A percentile compares a stretch with the other conserved stretches of the same genome.
Conservation (phyloP, 1,284 basidiomycete species). For the Sutorius eximius region DNA sequence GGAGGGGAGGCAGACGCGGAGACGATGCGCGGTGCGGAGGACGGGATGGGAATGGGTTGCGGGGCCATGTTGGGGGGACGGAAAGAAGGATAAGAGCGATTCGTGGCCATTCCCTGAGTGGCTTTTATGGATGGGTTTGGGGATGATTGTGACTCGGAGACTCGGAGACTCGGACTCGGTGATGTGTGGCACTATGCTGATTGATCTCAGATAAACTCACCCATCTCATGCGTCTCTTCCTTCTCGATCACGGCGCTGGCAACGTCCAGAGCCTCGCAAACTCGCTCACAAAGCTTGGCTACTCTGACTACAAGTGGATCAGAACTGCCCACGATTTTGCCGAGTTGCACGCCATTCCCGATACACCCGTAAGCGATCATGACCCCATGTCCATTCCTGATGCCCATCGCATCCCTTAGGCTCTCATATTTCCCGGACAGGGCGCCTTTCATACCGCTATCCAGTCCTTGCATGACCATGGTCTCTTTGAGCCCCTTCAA, state of each 20-base stretch:
- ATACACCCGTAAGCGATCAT: slow-evolving; percentile 73
- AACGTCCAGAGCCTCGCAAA: slow-evolving; percentile 95
- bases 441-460: slow-evolving; percentile 93
- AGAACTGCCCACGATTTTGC: slow-evolving; percentile 77
- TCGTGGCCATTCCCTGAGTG: slow-evolving; percentile 3
- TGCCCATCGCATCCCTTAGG: slow-evolving; percentile 49
- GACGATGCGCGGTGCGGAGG: slow-evolving; percentile 37
- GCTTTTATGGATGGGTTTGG: slow-evolving; percentile 13
- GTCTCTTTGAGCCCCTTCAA: slow-evolving; percentile 79
- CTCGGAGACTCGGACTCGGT: too few species aligned
- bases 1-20: slow-evolving; percentile 52
- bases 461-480: slow-evolving; percentile 70
- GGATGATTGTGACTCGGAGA: too few species aligned
- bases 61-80: slow-evolving; percentile 21
- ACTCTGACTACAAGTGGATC: slow-evolving; percentile 87
- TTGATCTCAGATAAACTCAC: too few species aligned
- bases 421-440: slow-evolving; percentile 97
- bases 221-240: slow-evolving; percentile 68
- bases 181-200: too few species aligned
- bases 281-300: slow-evolving; percentile 84
- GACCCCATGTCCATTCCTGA: slow-evolving; percentile 6
- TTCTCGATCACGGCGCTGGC: slow-evolving; percentile 95
- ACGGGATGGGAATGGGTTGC: slow-evolving; percentile 43
- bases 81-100: slow-evolving; percentile 12
- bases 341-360: slow-evolving; percentile 23